These are phyloP conservation scores for Dillenia suffruticosa DNA, from an alignment of 164 flowering plant genomes.

Conservation along the genomic window DNA sequence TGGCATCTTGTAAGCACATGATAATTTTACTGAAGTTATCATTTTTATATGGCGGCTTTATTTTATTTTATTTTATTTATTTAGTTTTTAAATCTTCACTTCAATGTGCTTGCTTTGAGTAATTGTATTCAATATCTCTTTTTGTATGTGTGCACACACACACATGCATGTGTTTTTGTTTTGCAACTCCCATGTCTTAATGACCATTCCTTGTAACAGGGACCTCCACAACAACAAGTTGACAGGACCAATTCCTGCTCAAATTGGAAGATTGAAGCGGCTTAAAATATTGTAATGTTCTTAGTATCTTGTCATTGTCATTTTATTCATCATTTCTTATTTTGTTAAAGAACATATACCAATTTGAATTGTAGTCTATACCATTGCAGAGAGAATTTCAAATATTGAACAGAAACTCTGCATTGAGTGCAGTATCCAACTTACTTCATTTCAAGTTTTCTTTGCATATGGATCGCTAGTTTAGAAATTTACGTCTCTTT, in stretches of 20 bases:
- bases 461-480: not conserved
- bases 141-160: no score
- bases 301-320: not conserved
- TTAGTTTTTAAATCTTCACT: no score
- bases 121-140: no score
- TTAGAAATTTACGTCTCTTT: not conserved
- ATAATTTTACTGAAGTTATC: no score
- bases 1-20: no score
- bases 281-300: conserved; percentile 71
- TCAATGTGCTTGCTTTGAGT: no score
- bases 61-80: no score
- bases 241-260: conserved; percentile 96
- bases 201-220: conserved; percentile 35
- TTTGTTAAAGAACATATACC: no score
- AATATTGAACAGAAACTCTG: not conserved
- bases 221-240: conserved; percentile 97
- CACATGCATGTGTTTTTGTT: no score
- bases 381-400: not conserved
- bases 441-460: not conserved
- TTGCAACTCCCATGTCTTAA: no score
- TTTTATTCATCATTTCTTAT: no score
- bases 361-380: not conserved
- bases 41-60: no score
- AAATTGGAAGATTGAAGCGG: conserved; percentile 85
- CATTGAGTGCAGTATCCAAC: not conserved